Evolutionary conservation across 1,284 basidiomycete species (phyloP).

Genomic region (Trametes hirsuta): DNA sequence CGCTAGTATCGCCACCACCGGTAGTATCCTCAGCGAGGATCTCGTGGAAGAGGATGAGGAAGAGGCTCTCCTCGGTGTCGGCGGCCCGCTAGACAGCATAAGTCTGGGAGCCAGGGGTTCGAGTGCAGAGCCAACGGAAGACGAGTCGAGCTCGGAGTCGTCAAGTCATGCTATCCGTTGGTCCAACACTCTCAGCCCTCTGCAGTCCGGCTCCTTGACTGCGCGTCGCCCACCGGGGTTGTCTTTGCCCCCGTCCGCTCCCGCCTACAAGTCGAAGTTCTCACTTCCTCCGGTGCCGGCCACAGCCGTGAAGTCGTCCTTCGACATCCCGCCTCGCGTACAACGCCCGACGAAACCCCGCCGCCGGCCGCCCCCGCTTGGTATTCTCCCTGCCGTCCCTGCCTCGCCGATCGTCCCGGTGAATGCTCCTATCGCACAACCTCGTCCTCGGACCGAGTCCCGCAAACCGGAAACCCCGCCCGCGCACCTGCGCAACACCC

Average conservation of each 20-base stretch:
- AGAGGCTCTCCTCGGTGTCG: conserved; percentile 66
- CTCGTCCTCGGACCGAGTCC: conserved; percentile 55
- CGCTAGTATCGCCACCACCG: conserved; percentile 65
- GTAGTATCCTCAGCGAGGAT: conserved; percentile 76
- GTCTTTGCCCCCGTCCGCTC: conserved; percentile 52
- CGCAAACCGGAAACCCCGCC: conserved; percentile 57
- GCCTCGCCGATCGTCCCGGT: conserved; percentile 49
- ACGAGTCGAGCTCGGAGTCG: conserved; percentile 37
- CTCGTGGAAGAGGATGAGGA: conserved; percentile 83
- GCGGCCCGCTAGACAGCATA: conserved; percentile 60
- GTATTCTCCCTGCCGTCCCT: conserved; percentile 68
- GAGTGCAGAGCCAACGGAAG: conserved; percentile 44
- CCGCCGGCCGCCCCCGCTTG: conserved; percentile 61
- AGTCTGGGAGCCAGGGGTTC: conserved; percentile 46
- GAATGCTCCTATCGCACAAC: conserved; percentile 37
- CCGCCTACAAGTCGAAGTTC: conserved; percentile 40
- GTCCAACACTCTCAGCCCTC: conserved; percentile 16
- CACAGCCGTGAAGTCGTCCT: conserved; percentile 49
- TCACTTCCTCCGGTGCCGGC: conserved; percentile 40
- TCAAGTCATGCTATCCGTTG: conserved; percentile 30
- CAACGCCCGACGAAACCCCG: conserved; percentile 49
- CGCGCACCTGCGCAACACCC: conserved; percentile 46
- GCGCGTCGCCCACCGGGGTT: conserved; percentile 33
- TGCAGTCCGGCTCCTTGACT: conserved; percentile 20
- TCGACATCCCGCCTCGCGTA: conserved; percentile 47